phyloP scores from a whole-genome alignment of 352 stramenopile genomes.

The Phytophthora chlamydospora region DNA sequence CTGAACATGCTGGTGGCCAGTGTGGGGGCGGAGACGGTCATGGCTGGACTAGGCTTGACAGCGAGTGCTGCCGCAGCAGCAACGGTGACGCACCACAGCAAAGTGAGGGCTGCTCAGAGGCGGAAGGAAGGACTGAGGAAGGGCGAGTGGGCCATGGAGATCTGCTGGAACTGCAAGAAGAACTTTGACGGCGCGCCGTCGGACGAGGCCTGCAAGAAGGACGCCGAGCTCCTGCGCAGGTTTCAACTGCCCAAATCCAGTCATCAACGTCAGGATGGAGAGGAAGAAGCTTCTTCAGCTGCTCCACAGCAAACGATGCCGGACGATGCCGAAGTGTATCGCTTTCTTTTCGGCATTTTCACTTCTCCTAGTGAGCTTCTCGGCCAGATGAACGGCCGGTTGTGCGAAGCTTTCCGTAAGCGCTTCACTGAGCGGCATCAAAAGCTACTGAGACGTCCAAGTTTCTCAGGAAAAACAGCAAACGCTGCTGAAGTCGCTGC shows the following conservation, averaged over 20 bases:
- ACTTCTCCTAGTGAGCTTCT: constrained; percentile 59
- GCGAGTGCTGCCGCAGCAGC: constrained; percentile 59
- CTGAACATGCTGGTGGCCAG: constrained; percentile 62
- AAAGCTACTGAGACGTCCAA: constrained; percentile 21
- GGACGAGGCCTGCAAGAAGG: constrained; percentile 61
- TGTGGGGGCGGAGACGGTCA: constrained; percentile 59
- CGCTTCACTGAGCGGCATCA: constrained; percentile 35
- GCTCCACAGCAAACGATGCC: constrained; percentile 19
- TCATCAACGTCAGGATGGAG: background rate
- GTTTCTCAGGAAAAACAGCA: constrained; percentile 15
- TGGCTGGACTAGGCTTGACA: constrained; percentile 64
- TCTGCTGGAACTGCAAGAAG: constrained; percentile 74
- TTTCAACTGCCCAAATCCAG: constrained; percentile 43
- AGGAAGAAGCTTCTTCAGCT: constrained; percentile 1
- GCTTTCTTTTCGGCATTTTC: constrained; percentile 64
- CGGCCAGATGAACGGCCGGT: constrained; percentile 65
- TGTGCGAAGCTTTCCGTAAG: constrained; percentile 56
- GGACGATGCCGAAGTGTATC: constrained; percentile 56
- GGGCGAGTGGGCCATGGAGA: constrained; percentile 70
- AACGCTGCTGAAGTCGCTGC: constrained; percentile 9
- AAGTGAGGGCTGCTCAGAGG: constrained; percentile 45
- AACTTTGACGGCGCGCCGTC: constrained; percentile 43
- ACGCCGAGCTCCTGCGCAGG: constrained; percentile 57
- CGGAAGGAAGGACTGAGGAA: constrained; percentile 50
- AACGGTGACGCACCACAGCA: constrained; percentile 57